These are phyloP conservation scores for Lachnellula hyalina DNA, from an alignment of 2,329 filamentous ascomycete genomes.

Conservation along the genomic window DNA sequence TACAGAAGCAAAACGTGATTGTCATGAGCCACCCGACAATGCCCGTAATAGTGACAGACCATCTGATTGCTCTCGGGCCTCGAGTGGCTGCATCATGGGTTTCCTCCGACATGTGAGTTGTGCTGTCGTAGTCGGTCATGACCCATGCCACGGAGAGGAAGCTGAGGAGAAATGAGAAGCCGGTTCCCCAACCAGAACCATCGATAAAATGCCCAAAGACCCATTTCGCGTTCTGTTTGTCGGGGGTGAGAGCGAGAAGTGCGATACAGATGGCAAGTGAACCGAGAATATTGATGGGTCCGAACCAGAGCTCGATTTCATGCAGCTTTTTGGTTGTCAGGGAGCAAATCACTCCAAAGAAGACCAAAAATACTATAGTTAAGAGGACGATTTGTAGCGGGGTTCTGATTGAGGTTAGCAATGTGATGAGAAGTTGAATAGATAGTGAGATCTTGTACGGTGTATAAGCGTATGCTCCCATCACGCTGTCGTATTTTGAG, in stretches of 20 bases:
- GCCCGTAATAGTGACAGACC: slow-evolving; percentile 55
- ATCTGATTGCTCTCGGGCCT: slow-evolving; percentile 54
- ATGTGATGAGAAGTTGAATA: not conserved
- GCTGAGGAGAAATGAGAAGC: slow-evolving; percentile 56
- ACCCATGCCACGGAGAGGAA: slow-evolving; percentile 54
- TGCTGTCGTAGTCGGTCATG: slow-evolving; percentile 66
- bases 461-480: slow-evolving; percentile 44
- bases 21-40: slow-evolving; percentile 57
- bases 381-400: slow-evolving; percentile 54
- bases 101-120: slow-evolving; percentile 64
- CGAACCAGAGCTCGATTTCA: slow-evolving; percentile 58
- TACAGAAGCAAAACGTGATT: slow-evolving; percentile 58
- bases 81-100: slow-evolving; percentile 57
- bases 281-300: slow-evolving; percentile 58
- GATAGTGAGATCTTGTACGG: slow-evolving; percentile 41
- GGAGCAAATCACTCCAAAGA: slow-evolving; percentile 55
- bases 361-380: slow-evolving; percentile 48
- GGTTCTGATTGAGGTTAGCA: slow-evolving; percentile 35
- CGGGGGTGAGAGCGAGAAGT: slow-evolving; percentile 51
- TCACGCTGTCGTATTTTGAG: slow-evolving; percentile 42
- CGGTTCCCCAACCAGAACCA: slow-evolving; percentile 56
- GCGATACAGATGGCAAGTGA: slow-evolving; percentile 55
- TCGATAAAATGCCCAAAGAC: slow-evolving; percentile 58
- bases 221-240: slow-evolving; percentile 53
- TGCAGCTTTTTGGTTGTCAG: slow-evolving; percentile 55